A percentile compares a stretch with the other conserved stretches of the same genome.
Conservation (phyloP, 768 basidiomycete species). For the Calocybe cyanea region DNA sequence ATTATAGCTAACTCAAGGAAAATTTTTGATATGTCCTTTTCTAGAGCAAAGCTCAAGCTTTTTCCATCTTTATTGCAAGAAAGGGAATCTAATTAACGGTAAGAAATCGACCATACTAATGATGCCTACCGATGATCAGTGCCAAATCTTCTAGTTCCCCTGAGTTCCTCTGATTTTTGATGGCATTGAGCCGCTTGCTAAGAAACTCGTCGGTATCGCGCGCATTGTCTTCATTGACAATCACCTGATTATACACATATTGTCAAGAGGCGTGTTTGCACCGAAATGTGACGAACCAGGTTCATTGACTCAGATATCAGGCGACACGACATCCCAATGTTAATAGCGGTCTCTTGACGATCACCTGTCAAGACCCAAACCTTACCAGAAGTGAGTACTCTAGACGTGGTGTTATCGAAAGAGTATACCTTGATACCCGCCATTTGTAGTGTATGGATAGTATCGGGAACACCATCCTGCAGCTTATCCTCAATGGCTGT, state of each 20-base stretch:
- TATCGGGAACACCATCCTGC: slow-evolving; percentile 97
- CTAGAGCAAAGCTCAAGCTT: slow-evolving; percentile 87
- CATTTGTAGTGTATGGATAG: slow-evolving; percentile 96
- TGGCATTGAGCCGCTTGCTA: slow-evolving; percentile 82
- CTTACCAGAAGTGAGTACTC: slow-evolving; percentile 29
- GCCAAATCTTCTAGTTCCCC: slow-evolving; percentile 96
- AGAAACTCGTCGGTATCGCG: slow-evolving; percentile 83
- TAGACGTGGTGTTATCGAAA: not conserved
- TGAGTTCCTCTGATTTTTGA: slow-evolving; percentile 86
- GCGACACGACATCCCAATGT: slow-evolving; percentile 96
- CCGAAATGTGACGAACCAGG: slow-evolving; percentile 51
- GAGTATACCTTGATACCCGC: slow-evolving; percentile 88
- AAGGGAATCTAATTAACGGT: slow-evolving; percentile 9
- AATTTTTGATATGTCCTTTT: slow-evolving; percentile 84
- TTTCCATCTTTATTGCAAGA: slow-evolving; percentile 71
- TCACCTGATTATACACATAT: slow-evolving; percentile 56
- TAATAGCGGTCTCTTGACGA: slow-evolving; percentile 98
- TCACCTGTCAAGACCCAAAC: slow-evolving; percentile 99
- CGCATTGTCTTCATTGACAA: slow-evolving; percentile 87
- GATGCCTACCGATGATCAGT: slow-evolving; percentile 74
- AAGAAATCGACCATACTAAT: not conserved
- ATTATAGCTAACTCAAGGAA: slow-evolving; percentile 95
- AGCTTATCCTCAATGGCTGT: slow-evolving; percentile 99
- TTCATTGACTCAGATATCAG: slow-evolving; percentile 99
- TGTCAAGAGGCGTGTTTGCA: not conserved